Evolutionary conservation across 1,284 basidiomycete genomes (phyloP).

Genomic region (Vanrija pseudolonga): DNA sequence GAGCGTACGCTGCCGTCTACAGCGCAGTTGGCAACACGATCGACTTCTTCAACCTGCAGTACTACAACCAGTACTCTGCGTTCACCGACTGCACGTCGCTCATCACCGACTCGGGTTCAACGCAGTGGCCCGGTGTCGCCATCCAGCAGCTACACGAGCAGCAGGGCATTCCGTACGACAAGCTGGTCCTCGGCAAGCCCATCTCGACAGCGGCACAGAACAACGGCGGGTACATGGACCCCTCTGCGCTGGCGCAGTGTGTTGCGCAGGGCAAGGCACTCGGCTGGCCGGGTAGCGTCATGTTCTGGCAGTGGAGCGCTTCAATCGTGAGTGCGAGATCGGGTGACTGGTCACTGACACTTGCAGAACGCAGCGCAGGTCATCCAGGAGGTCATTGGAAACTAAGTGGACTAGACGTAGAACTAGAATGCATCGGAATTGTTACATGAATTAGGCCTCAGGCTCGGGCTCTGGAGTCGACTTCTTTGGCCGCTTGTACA

Average conservation of each 20-base stretch:
- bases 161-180: conserved; percentile 37
- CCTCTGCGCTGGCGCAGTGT: conserved; percentile 9
- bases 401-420: no score
- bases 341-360: no score
- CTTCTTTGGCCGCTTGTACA: conserved; percentile 24
- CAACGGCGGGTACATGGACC: conserved; percentile 14
- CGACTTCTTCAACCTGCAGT: conserved; percentile 36
- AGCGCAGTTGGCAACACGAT: conserved; percentile 19
- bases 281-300: conserved; percentile 30
- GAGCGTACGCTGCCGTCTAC: conserved; percentile 20
- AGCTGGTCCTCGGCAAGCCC: conserved; percentile 48
- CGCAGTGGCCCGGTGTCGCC: conserved; percentile 35
- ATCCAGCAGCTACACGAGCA: conserved; percentile 42
- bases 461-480: neutral
- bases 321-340: conserved; percentile 1
- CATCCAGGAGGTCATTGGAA: no score
- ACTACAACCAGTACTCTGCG: conserved; percentile 31
- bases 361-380: no score
- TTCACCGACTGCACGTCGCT: conserved; percentile 17
- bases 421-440: no score
- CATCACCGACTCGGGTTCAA: conserved; percentile 20
- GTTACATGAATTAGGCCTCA: no score
- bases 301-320: conserved; percentile 27
- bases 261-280: conserved; percentile 18
- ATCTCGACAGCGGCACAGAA: conserved; percentile 7